A percentile compares a stretch with the other conserved stretches of the same genome.
Conservation (phyloP, 805 yeast species). For the Candida ficus region DNA sequence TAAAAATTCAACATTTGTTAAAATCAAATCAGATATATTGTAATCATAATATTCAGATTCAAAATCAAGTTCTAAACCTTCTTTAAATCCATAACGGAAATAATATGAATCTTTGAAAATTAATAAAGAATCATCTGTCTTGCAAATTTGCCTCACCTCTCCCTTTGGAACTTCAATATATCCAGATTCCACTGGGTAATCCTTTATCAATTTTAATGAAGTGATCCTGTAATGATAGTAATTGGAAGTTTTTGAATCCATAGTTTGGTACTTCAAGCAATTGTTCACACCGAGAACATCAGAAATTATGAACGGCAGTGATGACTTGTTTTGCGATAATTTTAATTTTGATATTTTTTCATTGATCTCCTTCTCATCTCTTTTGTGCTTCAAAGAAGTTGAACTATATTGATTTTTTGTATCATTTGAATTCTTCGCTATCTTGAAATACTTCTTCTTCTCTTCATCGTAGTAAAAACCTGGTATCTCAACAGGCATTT, state of each 20-base stretch:
- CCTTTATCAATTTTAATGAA: not conserved
- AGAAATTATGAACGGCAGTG: conserved; percentile 5
- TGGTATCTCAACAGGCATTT: conserved; percentile 18
- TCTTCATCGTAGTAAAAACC: conserved; percentile 22
- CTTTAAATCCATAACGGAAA: too few relatives aligned
- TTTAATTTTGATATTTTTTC: conserved; percentile 5
- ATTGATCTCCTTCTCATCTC: conserved; percentile 9
- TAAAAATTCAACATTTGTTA: conserved; percentile 1
- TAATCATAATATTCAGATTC: not conserved
- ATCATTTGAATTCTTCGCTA: conserved; percentile 12
- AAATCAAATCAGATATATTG: not conserved
- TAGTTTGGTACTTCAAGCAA: not conserved
- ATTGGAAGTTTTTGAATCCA: conserved; percentile 4
- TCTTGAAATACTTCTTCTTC: conserved; percentile 24
- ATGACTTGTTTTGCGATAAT: not conserved
- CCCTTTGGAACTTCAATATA: too few relatives aligned
- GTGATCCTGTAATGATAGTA: conserved; percentile 1
- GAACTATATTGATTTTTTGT: conserved; percentile 13
- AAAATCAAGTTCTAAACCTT: not conserved
- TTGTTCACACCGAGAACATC: conserved; percentile 1
- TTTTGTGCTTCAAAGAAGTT: conserved; percentile 8
- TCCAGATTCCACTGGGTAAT: too few relatives aligned
- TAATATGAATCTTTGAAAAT: conserved; percentile 1
- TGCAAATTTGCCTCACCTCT: too few relatives aligned
- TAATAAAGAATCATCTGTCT: not conserved